Percentiles rank a stretch among this genome's conserved stretches.
Conservation (phyloP, 768 basidiomycete genomes). For the Leccinum imitatum region DNA sequence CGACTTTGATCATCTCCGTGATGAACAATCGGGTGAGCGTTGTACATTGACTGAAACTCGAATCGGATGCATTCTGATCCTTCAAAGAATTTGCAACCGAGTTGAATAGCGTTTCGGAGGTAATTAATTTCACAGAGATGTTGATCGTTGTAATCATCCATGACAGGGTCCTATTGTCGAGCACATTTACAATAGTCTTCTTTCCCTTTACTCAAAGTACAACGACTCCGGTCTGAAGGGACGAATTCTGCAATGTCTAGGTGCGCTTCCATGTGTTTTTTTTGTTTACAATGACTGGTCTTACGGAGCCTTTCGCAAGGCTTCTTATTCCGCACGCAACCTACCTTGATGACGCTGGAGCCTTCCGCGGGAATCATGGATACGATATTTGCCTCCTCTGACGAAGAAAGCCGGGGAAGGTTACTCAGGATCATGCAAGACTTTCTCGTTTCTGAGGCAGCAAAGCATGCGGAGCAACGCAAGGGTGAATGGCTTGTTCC, state of each 20-base stretch:
- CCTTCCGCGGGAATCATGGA: slow-evolving; percentile 86
- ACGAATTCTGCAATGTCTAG: slow-evolving; percentile 84
- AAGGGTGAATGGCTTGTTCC: slow-evolving; percentile 46
- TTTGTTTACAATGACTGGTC: background rate
- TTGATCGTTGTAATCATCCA: slow-evolving; percentile 4
- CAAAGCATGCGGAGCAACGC: slow-evolving; percentile 70
- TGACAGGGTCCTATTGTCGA: slow-evolving; percentile 71
- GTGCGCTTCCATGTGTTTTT: slow-evolving; percentile 39
- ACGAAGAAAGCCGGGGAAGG: slow-evolving; percentile 70
- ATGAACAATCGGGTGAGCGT: slow-evolving; percentile 56
- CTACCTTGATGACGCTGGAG: slow-evolving; percentile 84
- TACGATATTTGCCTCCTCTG: slow-evolving; percentile 72
- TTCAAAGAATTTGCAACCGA: slow-evolving; percentile 52
- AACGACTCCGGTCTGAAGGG: slow-evolving; percentile 56
- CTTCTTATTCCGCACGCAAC: slow-evolving; percentile 89
- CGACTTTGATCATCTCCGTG: slow-evolving; percentile 76
- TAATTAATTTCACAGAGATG: slow-evolving; percentile 19
- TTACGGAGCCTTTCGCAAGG: slow-evolving; percentile 44
- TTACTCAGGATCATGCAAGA: slow-evolving; percentile 89
- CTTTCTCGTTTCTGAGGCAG: slow-evolving; percentile 80
- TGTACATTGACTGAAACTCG: background rate
- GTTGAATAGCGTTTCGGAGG: slow-evolving; percentile 58
- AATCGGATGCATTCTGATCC: background rate
- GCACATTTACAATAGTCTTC: slow-evolving; percentile 71
- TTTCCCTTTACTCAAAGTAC: slow-evolving; percentile 72